A percentile compares a stretch with the other conserved stretches of the same genome.
phyloP scores from a whole-genome alignment of 257 asterid species.

The Vinca minor region DNA sequence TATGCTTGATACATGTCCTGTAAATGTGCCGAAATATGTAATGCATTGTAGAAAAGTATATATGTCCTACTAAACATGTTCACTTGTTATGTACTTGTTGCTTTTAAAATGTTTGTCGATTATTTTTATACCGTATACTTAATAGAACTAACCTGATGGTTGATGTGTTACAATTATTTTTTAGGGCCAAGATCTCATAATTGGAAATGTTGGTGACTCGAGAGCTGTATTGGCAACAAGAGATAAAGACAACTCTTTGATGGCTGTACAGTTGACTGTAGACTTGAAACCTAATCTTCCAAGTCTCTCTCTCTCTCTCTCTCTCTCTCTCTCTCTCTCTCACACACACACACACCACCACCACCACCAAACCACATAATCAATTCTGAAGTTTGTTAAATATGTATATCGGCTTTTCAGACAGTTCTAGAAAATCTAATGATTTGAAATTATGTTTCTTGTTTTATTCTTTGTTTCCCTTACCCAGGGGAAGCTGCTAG shows the following conservation, averaged over 20 bases:
- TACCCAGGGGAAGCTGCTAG: slow-evolving; percentile 89
- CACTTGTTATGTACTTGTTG: neutral
- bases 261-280: slow-evolving; percentile 84
- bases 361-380: too few species aligned
- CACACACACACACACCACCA: neutral
- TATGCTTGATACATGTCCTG: neutral
- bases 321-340: too few species aligned
- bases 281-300: slow-evolving; percentile 99
- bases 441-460: neutral
- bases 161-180: neutral
- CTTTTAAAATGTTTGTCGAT: neutral
- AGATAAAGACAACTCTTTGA: slow-evolving; percentile 58
- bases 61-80: slow-evolving; percentile 1
- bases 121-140: too few species aligned
- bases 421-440: neutral
- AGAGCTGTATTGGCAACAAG: slow-evolving; percentile 90
- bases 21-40: too few species aligned
- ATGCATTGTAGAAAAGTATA: neutral
- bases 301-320: slow-evolving; percentile 40
- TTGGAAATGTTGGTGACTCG: slow-evolving; percentile 95
- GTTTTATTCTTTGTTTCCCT: too few species aligned
- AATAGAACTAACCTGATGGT: too few species aligned
- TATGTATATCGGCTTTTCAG: neutral
- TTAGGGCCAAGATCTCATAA: slow-evolving; percentile 82
- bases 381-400: neutral